A percentile compares a stretch with the other conserved stretches of the same genome.
phyloP scores from a whole-genome alignment of 495 filamentous ascomycete genomes.

The Neurospora intermedia region DNA sequence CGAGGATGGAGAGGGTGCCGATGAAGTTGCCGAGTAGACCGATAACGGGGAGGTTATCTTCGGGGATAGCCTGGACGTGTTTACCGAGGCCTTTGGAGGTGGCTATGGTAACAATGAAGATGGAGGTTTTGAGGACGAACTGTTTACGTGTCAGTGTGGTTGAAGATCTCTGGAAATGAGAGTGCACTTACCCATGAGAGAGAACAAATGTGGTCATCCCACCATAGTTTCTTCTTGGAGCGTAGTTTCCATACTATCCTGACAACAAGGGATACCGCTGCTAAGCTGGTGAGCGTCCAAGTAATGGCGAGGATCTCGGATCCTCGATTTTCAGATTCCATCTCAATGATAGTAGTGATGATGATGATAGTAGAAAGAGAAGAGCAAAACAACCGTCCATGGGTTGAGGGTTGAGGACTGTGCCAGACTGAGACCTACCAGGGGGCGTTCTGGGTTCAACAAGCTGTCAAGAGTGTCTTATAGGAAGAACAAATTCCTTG shows the following conservation, averaged over 20 bases:
- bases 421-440: not conserved
- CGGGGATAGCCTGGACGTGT: slow-evolving; percentile 15
- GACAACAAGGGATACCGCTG: slow-evolving; percentile 19
- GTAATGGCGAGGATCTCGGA: slow-evolving; percentile 11
- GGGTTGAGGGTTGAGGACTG: not conserved
- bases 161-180: not conserved
- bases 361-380: not conserved
- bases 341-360: not conserved
- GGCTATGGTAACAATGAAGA: slow-evolving; percentile 13
- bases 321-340: slow-evolving; percentile 12
- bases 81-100: slow-evolving; percentile 18
- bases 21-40: slow-evolving; percentile 17
- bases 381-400: not conserved
- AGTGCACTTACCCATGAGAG: slow-evolving; percentile 21
- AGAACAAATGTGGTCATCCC: slow-evolving; percentile 27
- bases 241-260: slow-evolving; percentile 23
- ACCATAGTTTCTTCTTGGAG: slow-evolving; percentile 20
- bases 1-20: slow-evolving; percentile 20
- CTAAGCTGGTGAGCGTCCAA: slow-evolving; percentile 17
- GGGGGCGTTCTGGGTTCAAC: not conserved
- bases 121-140: slow-evolving; percentile 13
- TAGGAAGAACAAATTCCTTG: not conserved
- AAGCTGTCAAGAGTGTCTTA: not conserved
- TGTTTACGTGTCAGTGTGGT: not conserved
- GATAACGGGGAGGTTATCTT: slow-evolving; percentile 9